Evolutionary conservation across 2,329 filamentous ascomycete genomes (phyloP).

Genomic region (Exophiala sp.): DNA sequence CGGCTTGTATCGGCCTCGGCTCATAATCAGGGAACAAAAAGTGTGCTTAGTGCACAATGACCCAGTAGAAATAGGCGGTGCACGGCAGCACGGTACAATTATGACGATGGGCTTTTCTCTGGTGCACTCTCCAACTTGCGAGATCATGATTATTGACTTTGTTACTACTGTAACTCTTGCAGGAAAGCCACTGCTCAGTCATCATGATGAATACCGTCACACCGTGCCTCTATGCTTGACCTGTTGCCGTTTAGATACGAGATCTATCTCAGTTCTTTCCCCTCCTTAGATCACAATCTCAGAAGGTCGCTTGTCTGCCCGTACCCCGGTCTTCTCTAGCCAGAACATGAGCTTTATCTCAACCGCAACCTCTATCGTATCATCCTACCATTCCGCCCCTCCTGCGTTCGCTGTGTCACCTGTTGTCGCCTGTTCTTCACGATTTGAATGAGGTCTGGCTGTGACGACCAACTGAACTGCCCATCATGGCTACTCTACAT

Average conservation of each 20-base stretch:
- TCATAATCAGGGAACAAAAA: too few relatives aligned
- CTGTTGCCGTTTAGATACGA: not conserved
- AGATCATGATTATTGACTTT: not conserved
- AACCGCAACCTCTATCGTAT: not conserved
- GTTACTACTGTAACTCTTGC: not conserved
- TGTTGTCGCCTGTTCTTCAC: too few relatives aligned
- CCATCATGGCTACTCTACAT: constrained; percentile 55
- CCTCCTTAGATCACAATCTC: constrained; percentile 4
- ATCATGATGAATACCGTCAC: constrained; percentile 9
- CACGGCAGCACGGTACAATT: too few relatives aligned
- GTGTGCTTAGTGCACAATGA: too few relatives aligned
- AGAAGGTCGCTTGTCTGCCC: constrained; percentile 1
- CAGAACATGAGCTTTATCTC: not conserved
- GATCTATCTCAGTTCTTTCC: not conserved
- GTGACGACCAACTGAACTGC: not conserved
- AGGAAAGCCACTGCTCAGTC: constrained; percentile 16
- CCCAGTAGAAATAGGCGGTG: too few relatives aligned
- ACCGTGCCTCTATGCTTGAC: not conserved
- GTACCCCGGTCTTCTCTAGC: not conserved
- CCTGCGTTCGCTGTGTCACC: too few relatives aligned
- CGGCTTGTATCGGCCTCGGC: too few relatives aligned
- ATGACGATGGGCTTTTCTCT: too few relatives aligned
- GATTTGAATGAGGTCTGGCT: not conserved
- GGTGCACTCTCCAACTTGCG: not conserved
- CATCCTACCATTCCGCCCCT: too few relatives aligned